Base-by-base conservation (phyloP, 2,329 filamentous ascomycete genomes). In the Annulohypoxylon truncatum region DNA sequence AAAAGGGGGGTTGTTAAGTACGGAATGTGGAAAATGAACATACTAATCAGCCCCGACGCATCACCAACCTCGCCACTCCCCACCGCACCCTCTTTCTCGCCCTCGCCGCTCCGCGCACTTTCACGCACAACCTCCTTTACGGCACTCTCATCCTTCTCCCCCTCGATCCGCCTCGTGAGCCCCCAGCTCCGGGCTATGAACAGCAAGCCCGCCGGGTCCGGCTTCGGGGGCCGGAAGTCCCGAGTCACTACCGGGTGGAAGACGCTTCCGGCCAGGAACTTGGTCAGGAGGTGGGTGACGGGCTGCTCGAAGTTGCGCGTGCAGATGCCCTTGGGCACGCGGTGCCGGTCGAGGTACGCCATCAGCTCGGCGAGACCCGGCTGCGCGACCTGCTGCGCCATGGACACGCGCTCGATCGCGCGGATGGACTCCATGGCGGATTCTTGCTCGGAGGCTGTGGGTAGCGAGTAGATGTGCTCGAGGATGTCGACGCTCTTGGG, bases 241-340 rank as follows among this genome's bases (percentile, higher is more conserved):
- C 95, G 86, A 6, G 94, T 97, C 38, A 97, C 84, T 71, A 97
- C 89, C 4, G 94, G 95, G 18, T 85, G 77, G 77, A 97, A 97
- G 40, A 84, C 79, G 63, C 89, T 87, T 1, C 81, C 83, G 0
- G 86, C 82, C 7, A 97, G 84, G 77, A 96, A 96, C 51, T 89
- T 96, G 54, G 81, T 80, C 2, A 97, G 84, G 2, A 96, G 84
- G 77, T 94, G 90, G 48, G 84, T 80, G 1, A 96, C 92, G 4
- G 93, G 93, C 6, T 87, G 82, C 73, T 95, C 92, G 75, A 97
- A 98, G 82, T 99, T 98, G 75, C 96, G 87, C 2, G 96, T 98
- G 81, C 94, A 97, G 69, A 98, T 94, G 13, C 88, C 95, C 79
- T 96, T 96, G 71, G 83, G 88, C 29, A 97, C 77, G 4, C 80